phyloP scores from a whole-genome alignment of 352 stramenopile genomes.

The Phytophthora cryptogea region DNA sequence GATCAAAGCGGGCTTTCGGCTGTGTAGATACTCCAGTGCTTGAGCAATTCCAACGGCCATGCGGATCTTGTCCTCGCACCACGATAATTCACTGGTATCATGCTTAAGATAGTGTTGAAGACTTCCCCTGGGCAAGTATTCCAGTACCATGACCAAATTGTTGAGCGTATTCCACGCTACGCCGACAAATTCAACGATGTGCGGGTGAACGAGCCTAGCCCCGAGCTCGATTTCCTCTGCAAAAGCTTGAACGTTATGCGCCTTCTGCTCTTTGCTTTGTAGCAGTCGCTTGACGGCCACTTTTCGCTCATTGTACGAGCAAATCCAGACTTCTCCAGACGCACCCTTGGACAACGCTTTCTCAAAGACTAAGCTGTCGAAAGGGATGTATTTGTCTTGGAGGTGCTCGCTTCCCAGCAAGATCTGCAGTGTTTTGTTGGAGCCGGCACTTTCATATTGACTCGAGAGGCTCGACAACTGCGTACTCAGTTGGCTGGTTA shows the following conservation, averaged over 20 bases:
- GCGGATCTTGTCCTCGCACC: constrained; percentile 34
- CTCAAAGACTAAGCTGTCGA: constrained; percentile 25
- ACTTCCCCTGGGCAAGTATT: constrained; percentile 40
- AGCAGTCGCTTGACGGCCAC: constrained; percentile 52
- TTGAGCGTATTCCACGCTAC: constrained; percentile 51
- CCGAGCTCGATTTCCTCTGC: constrained; percentile 42
- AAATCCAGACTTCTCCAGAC: constrained; percentile 55
- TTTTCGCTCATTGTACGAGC: constrained; percentile 42
- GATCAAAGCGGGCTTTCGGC: constrained; percentile 28
- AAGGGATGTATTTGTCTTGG: constrained; percentile 23
- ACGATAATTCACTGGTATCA: constrained; percentile 35
- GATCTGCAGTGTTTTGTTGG: constrained; percentile 32
- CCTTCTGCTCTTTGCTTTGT: constrained; percentile 26
- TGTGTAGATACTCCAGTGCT: constrained; percentile 41
- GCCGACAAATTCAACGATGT: constrained; percentile 44
- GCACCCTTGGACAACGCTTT: constrained; percentile 31
- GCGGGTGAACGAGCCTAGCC: constrained; percentile 32
- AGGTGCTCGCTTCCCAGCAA: constrained; percentile 22
- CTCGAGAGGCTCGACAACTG: constrained; percentile 7
- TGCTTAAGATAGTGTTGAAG: constrained; percentile 34
- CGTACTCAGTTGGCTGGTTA: constrained; percentile 15
- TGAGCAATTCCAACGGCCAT: constrained; percentile 30
- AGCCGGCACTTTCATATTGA: constrained; percentile 26
- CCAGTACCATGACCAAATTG: constrained; percentile 50
- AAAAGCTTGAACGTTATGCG: constrained; percentile 46